These are phyloP conservation scores for Magnusiomyces sp. DNA, from an alignment of 1,139 yeast species.

Conservation along the genomic window DNA sequence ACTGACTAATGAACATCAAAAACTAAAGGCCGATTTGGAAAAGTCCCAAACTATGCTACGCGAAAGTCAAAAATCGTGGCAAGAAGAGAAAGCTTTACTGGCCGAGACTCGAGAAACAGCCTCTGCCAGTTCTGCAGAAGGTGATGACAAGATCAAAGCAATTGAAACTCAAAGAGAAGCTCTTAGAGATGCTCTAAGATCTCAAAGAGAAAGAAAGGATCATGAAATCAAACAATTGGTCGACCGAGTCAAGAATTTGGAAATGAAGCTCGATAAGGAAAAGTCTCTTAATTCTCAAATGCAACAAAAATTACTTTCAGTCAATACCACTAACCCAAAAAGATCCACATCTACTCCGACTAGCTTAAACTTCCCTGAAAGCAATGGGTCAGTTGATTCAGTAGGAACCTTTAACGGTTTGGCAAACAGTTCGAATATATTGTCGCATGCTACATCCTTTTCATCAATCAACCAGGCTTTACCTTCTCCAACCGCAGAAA, in stretches of 20 bases:
- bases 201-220: slow-evolving; percentile 33
- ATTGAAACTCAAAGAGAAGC: slow-evolving; percentile 38
- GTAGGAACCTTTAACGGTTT: too few species aligned
- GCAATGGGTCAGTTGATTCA: too few species aligned
- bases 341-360: too few species aligned
- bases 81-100: too few species aligned
- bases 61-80: too few species aligned
- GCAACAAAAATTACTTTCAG: not conserved
- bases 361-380: too few species aligned
- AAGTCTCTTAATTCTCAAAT: not conserved
- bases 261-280: slow-evolving; percentile 26
- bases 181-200: slow-evolving; percentile 34
- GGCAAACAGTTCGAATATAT: too few species aligned
- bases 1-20: slow-evolving; percentile 22
- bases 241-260: slow-evolving; percentile 28
- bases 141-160: slow-evolving; percentile 24
- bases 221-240: slow-evolving; percentile 29
- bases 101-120: too few species aligned
- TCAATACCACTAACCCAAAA: too few species aligned
- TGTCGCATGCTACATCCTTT: too few species aligned
- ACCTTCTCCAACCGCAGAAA: not conserved
- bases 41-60: not conserved
- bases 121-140: not conserved
- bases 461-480: too few species aligned
- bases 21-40: slow-evolving; percentile 14